phyloP scores from a whole-genome alignment of 805 yeast genomes.

The Lipomyces lipofer region DNA sequence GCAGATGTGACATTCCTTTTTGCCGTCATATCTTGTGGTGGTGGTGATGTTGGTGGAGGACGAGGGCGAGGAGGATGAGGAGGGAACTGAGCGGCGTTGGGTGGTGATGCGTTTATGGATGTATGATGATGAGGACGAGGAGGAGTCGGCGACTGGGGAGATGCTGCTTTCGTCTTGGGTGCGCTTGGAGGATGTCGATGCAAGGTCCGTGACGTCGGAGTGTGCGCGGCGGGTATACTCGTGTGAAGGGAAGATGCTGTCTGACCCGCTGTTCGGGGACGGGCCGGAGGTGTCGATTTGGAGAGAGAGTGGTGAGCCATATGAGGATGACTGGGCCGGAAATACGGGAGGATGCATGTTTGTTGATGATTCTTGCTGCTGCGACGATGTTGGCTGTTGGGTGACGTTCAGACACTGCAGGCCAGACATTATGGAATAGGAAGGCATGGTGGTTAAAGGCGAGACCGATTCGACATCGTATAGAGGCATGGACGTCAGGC shows the following conservation, averaged over 20 bases:
- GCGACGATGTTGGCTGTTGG: no score
- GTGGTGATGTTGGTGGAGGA: neutral
- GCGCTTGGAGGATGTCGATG: neutral
- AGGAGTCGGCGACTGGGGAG: no score
- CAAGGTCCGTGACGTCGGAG: neutral
- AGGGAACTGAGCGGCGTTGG: no score
- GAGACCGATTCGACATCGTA: neutral
- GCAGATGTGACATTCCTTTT: slow-evolving; percentile 6
- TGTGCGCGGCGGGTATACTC: neutral
- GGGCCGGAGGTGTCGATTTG: no score
- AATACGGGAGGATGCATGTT: no score
- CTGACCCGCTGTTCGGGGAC: neutral
- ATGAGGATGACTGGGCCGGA: no score
- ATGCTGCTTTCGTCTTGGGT: neutral
- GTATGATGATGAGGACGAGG: no score
- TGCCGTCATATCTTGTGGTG: neutral
- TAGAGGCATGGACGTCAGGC: neutral
- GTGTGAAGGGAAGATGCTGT: neutral
- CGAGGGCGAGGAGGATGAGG: neutral
- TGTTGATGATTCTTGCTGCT: no score
- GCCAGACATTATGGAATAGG: neutral
- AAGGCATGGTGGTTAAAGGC: neutral
- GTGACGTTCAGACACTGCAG: no score
- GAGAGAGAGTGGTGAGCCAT: no score
- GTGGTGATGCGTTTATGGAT: no score